Evolutionary conservation across 257 asterid species (phyloP), one percentile per base, ranked within the genome.

Genomic region (Schizonepeta tenuifolia): DNA sequence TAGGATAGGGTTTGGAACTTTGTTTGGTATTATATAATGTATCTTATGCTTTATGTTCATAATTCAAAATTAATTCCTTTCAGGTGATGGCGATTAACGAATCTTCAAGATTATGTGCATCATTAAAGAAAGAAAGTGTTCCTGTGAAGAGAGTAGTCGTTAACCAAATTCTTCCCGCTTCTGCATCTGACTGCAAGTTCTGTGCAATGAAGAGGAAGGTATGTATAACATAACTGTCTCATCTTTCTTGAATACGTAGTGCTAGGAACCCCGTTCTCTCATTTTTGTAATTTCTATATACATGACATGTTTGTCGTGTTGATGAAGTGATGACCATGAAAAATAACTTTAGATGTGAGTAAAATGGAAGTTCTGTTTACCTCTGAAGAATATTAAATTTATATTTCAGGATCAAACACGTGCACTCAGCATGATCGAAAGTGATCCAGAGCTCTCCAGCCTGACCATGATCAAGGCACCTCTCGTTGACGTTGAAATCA

Each of bases 71-170:
- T n/a, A 47, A 53, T 28, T 20, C 4, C 33, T 49, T 74, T 64
- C 78, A 94, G 99, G 99, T 94, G 78, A 94, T 94, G 99, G 97
- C 99, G 61, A 89, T 94, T 35, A 94, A 85, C 69, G 99, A 91
- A 84, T 94, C 98, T 5, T 91, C 99, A 68, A 88, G 97, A 87
- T 86, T 95, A 74, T 84, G 92, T 80, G 89, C 95, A 70, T 95
- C 98, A 49, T 79, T 95, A 75, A 88, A 81, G 82, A 92, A 87
- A 82, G 99, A 94, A 83, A 67, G 79, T 69, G 98, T 91, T 78
- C 99, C 99, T 49, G 98, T 94, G 17, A 91, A 90, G 88, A 86
- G 96, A 76, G 90, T 94, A 24, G 87, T 94, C 33, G 96, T 90
- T 72, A 94, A 91, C 83, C 99, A 94, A 87, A 74, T 94, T 71